Evolutionary conservation across 2,329 filamentous ascomycete genomes (phyloP).

Genomic region (Pyrenochaeta sp.): DNA sequence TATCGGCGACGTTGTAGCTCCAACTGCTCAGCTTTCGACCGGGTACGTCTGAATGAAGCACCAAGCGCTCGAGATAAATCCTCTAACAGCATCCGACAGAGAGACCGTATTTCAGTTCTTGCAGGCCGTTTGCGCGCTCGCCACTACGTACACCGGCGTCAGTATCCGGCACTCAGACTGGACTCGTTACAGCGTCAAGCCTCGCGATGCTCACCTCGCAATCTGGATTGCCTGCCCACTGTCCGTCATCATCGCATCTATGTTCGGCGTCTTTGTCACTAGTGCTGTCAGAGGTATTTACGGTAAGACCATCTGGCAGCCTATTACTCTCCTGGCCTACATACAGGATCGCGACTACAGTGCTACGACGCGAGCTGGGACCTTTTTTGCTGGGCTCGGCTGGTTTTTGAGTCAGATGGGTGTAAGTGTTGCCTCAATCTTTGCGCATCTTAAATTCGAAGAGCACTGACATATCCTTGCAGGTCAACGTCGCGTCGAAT

Average conservation of each 20-base stretch:
- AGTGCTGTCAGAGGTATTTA: slow-evolving; percentile 29
- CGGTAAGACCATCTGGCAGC: slow-evolving; percentile 33
- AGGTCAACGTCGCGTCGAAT: slow-evolving; percentile 36
- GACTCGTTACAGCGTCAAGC: slow-evolving; percentile 16
- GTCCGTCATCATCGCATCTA: slow-evolving; percentile 20
- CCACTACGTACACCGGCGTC: slow-evolving; percentile 10
- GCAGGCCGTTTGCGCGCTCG: no score
- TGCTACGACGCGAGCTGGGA: slow-evolving; percentile 30
- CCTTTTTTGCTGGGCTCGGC: slow-evolving; percentile 41
- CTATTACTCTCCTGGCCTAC: slow-evolving; percentile 28
- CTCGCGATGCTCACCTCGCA: slow-evolving; percentile 15
- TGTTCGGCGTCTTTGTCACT: slow-evolving; percentile 26
- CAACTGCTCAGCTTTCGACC: no score
- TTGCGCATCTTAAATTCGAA: no score
- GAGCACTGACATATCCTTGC: slow-evolving; percentile 6
- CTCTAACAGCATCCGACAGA: no score
- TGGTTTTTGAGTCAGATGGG: slow-evolving; percentile 21
- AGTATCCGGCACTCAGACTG: slow-evolving; percentile 21
- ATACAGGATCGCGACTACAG: slow-evolving; percentile 28
- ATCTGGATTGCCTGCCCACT: slow-evolving; percentile 12
- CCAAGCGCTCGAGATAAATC: no score
- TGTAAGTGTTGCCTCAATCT: no score
- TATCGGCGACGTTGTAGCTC: not conserved
- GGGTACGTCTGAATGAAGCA: no score
- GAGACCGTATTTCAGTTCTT: no score